Evolutionary conservation across 495 filamentous ascomycete species (phyloP).

Genomic region (Penicillium bialowiezense): DNA sequence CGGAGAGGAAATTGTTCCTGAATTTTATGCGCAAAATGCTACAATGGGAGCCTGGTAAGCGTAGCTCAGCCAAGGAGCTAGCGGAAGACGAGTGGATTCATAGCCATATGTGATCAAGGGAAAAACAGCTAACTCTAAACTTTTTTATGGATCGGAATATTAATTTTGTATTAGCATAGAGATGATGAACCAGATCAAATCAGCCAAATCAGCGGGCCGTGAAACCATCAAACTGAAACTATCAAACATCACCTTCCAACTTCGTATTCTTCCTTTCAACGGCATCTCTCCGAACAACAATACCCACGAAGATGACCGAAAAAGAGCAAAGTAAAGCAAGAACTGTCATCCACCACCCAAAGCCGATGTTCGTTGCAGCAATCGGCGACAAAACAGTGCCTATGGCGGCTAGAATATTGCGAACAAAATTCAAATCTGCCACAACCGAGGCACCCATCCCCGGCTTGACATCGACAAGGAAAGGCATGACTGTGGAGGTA

Average conservation of each 20-base stretch:
- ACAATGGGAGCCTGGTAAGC: conserved; percentile 13
- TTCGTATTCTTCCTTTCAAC: too few species aligned
- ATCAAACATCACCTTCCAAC: too few species aligned
- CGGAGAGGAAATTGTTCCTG: conserved; percentile 7
- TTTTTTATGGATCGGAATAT: too few species aligned
- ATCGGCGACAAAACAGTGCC: neutral
- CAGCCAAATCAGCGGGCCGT: too few species aligned
- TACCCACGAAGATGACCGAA: neutral
- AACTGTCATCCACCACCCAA: neutral
- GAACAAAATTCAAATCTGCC: neutral
- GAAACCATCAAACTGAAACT: too few species aligned
- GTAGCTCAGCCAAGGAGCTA: conserved; percentile 12
- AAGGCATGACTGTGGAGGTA: neutral
- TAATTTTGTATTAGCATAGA: too few species aligned
- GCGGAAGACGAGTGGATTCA: conserved; percentile 11
- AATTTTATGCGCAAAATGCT: conserved; percentile 13
- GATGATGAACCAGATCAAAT: too few species aligned
- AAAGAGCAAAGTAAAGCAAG: neutral
- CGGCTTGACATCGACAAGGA: neutral
- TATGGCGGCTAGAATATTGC: neutral
- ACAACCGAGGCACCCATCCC: neutral
- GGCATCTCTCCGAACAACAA: neutral
- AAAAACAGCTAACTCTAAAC: too few species aligned
- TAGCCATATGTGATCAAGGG: too few species aligned
- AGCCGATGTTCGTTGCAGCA: neutral